Evolutionary conservation across 345 rosid species (phyloP), one percentile per base, ranked within the genome.

Genomic region (Camelina hispida): DNA sequence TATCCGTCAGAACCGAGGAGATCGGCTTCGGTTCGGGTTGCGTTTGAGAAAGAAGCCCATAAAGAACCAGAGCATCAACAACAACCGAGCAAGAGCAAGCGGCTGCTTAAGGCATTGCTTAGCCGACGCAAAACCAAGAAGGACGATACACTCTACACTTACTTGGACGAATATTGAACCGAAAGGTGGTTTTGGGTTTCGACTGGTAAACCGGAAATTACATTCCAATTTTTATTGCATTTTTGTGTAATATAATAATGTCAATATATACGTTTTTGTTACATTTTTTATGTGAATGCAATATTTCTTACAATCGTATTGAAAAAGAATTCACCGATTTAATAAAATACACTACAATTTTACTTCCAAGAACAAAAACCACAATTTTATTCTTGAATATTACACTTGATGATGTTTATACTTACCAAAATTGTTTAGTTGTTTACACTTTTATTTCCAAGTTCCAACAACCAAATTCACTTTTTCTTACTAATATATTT

Each of bases 71-170:
- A 93, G 53, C 76, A 75, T 15, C 78, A 74, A 25, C 93, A 86
- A 9, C 58, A 82, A 59, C 97, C 89, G 3, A 91, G 97, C 86
- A 93, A 91, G 81, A 88, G 98, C 66, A 93, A 91, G 74, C 88
- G 93, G 12, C 86, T 93, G 14, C 94, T 91, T 62, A 91, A 91
- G 83, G 91, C 96, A 15, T 80, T 93, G 79, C 96, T 93, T 53
- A 91, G 98, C 76, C 83, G 96, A 52, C 98, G 97, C 67, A 93
- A 93, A 81, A 85, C 93, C 2, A 91, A 88, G 90, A 93, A 91
- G 76, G 98, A 93, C 47, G 98, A 91, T 18, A 86, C 83, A 82
- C 77, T 91, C 9, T 91, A 88, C 79, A 87, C 90, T 40, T 91
- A 91, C 66, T 79, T 93, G 84, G 97, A 91, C 69, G 97, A 89